phyloP scores from a whole-genome alignment of 176 grass and related monocot genomes.

The Oryza rufipogon region DNA sequence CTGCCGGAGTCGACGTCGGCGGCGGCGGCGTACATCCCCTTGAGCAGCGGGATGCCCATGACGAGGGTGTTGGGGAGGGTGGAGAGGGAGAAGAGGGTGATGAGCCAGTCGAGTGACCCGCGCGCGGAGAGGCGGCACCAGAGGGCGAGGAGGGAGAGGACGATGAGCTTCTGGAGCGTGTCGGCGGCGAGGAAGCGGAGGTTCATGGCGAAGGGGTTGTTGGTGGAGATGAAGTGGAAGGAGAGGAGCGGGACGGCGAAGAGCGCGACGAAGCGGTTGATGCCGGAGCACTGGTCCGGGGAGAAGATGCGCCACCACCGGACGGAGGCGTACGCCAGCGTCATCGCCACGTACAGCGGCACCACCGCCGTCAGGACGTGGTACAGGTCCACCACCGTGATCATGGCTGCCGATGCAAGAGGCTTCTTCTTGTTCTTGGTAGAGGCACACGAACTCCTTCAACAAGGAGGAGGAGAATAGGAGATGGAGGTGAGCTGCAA shows the following conservation, averaged over 20 bases:
- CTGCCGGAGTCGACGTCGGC: conserved; percentile 21
- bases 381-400: conserved; percentile 64
- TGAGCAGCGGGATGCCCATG: conserved; percentile 73
- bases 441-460: not conserved
- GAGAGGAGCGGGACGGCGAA: conserved; percentile 78
- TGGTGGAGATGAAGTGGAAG: conserved; percentile 80
- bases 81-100: conserved; percentile 78
- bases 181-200: conserved; percentile 75
- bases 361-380: conserved; percentile 76
- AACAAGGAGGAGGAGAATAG: not conserved
- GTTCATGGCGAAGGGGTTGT: conserved; percentile 73
- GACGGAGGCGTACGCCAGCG: conserved; percentile 76
- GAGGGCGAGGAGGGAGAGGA: conserved; percentile 42
- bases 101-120: conserved; percentile 67
- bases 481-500: not conserved
- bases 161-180: conserved; percentile 71
- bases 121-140: conserved; percentile 45
- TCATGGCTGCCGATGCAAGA: conserved; percentile 27
- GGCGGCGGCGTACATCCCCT: conserved; percentile 62
- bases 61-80: conserved; percentile 78
- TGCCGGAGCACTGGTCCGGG: conserved; percentile 79
- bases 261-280: conserved; percentile 80
- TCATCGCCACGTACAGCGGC: conserved; percentile 80
- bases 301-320: conserved; percentile 78
- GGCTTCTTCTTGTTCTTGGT: not conserved